Evolutionary conservation across 495 filamentous ascomycete species (phyloP).

Genomic region (Chaetomium tenue): DNA sequence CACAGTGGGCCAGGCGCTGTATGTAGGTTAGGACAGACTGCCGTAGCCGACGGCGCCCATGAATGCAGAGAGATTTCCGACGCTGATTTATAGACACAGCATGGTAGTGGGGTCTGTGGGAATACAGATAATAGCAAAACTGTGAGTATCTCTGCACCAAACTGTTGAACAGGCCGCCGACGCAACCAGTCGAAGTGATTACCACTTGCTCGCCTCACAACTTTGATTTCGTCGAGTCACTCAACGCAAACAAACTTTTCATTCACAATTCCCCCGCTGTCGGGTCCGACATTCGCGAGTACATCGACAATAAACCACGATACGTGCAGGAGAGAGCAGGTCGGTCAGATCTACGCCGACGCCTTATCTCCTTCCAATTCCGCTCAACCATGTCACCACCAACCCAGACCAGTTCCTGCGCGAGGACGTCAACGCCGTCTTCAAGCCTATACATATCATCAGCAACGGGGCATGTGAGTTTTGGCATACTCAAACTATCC

Average conservation of each 20-base stretch:
- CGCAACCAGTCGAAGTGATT: neutral
- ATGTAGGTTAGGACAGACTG: neutral
- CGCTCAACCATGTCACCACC: neutral
- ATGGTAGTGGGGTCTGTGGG: neutral
- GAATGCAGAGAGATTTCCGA: neutral
- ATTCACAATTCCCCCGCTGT: conserved; percentile 5
- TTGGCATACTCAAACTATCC: neutral
- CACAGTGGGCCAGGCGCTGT: neutral
- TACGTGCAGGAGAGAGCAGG: neutral
- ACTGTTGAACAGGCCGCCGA: neutral
- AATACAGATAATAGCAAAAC: neutral
- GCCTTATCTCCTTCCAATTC: neutral
- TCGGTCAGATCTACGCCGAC: neutral
- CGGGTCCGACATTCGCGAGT: neutral
- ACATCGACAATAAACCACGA: neutral
- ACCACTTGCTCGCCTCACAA: conserved; percentile 6
- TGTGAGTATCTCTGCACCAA: neutral
- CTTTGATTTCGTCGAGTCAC: conserved; percentile 10
- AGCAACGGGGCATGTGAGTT: neutral
- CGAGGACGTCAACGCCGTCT: neutral
- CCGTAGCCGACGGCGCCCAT: neutral
- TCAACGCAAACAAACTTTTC: conserved; percentile 2
- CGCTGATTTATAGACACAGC: neutral
- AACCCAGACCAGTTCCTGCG: neutral
- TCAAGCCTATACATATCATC: neutral